Evolutionary conservation across 345 rosid species (phyloP).

Genomic region (Cardamine occulta): DNA sequence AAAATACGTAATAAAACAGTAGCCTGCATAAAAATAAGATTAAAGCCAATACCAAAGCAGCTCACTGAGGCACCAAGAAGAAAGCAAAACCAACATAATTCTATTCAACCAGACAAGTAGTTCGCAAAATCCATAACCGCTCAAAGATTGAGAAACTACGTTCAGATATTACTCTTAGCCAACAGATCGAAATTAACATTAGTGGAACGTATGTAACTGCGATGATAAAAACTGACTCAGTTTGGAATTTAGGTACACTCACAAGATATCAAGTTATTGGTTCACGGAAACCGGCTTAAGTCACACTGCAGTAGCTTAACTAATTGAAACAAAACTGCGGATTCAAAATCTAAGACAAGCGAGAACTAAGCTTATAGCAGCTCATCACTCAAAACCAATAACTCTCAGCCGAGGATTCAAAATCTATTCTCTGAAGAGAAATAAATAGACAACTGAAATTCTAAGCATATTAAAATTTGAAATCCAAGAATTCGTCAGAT

Average conservation of each 20-base stretch:
- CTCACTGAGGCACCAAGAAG: conserved; percentile 4
- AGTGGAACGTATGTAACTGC: conserved; percentile 6
- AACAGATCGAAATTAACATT: conserved; percentile 23
- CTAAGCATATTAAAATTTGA: not conserved
- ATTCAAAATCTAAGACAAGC: conserved; percentile 9
- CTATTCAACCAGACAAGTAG: conserved; percentile 12
- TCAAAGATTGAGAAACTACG: conserved; percentile 3
- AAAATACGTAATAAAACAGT: conserved; percentile 8
- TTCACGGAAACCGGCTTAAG: not conserved
- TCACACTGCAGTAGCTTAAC: conserved; percentile 12
- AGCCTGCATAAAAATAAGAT: not conserved
- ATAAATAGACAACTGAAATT: not conserved
- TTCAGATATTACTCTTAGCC: conserved; percentile 6
- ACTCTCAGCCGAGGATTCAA: conserved; percentile 2
- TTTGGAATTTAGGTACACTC: not conserved
- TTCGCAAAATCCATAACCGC: not conserved
- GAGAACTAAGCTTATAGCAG: conserved; percentile 15
- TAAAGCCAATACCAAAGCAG: conserved; percentile 5
- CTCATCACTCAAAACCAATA: conserved; percentile 9
- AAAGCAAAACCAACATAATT: not conserved
- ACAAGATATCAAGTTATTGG: not conserved
- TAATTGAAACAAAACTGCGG: conserved; percentile 11
- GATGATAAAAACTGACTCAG: not conserved
- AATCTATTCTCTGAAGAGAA: conserved; percentile 3
- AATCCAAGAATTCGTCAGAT: conserved; percentile 4